Evolutionary conservation across 441 rosid species (phyloP), one percentile per base, ranked within the genome.

Genomic region (Pelargonium cotyledonis): DNA sequence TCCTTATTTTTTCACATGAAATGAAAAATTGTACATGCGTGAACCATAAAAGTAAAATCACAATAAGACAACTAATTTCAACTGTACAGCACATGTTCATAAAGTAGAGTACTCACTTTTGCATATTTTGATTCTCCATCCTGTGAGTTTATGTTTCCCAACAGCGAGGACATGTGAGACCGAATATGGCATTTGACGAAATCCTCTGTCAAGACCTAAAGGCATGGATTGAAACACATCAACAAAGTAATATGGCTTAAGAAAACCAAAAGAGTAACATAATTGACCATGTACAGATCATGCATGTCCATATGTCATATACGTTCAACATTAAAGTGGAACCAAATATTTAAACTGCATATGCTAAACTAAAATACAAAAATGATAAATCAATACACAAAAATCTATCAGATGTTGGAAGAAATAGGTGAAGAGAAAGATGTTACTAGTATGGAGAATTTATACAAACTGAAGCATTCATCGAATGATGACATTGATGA

Each of bases 201-300:
- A 73, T 93, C 95, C 75, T 91, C 97, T 79, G 73, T 86, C 84
- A 91, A 75, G 70, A 89, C 96, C 97, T 90, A 73, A 66, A 74
- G 3, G 21, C 8, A 15, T 14, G n/a, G 57, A 15, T 49, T 9
- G 5, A 49, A 49, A 49, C 57, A 49, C 57, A 11, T 49, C 57
- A 49, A 49, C 2, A 4, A 8, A 15, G 57, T 49, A 49, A 14
- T 49, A 49, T 14, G 5, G 16, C 57, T 47, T 47, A 47, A 1
- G 55, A 31, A 49, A 49, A 49, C 57, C 57, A 11, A 11, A 49
- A 49, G 57, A 49, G n/a, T 15, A 49, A 14, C 57, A 49, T 49
- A 49, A 14, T 5, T 49, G 1, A 11, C 6, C 1, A 47, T 47
- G n/a, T 12, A 47, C 14, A 47, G n/a, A 47, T 47, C 55, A 47